These are phyloP conservation scores for Pseudopithomyces chartarum DNA, from an alignment of 2,329 filamentous ascomycete species.

Conservation along the genomic window DNA sequence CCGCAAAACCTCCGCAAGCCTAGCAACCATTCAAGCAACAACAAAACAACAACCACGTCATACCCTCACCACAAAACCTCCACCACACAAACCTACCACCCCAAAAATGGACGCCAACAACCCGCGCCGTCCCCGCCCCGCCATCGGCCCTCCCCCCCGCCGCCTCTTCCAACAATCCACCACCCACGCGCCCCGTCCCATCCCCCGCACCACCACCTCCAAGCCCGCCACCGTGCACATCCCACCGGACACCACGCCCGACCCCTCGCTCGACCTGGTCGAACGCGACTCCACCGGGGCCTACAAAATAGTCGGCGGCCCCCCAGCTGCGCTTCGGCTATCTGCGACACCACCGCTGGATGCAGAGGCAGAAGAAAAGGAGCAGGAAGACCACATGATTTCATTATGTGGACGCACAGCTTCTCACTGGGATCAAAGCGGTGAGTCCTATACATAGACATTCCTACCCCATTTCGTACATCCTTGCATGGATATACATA, in stretches of 20 bases:
- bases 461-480: too few relatives aligned
- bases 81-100: background rate
- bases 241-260: constrained; percentile 29
- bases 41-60: constrained; percentile 9
- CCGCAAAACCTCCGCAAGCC: too few relatives aligned
- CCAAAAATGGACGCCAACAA: constrained; percentile 24
- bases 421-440: constrained; percentile 30
- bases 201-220: constrained; percentile 3
- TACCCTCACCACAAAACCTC: background rate
- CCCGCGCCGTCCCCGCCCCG: constrained; percentile 30
- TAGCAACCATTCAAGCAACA: too few relatives aligned
- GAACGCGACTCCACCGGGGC: constrained; percentile 55
- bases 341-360: constrained; percentile 10
- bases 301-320: constrained; percentile 48
- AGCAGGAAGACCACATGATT: constrained; percentile 41
- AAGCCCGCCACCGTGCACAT: constrained; percentile 18
- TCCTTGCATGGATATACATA: too few relatives aligned
- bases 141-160: constrained; percentile 30
- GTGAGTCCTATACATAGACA: too few relatives aligned
- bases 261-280: constrained; percentile 53
- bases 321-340: constrained; percentile 27
- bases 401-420: constrained; percentile 37
- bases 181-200: constrained; percentile 10
- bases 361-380: constrained; percentile 33
- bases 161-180: constrained; percentile 13